Conservation (phyloP, 441 rosid genomes). For the Corymbia calophylla region DNA sequence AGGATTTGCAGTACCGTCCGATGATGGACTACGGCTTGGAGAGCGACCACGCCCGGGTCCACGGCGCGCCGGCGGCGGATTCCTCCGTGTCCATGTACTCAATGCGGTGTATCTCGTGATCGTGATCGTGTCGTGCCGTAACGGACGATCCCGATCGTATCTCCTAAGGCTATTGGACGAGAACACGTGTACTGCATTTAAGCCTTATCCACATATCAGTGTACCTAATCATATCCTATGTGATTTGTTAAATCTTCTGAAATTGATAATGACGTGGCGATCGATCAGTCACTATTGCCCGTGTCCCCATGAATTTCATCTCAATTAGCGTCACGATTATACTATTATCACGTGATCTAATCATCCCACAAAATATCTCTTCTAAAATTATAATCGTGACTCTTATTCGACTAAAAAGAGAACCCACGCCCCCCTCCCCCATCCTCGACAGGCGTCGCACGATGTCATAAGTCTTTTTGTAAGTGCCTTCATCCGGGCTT, state of each 20-base stretch:
- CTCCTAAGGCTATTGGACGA: not conserved
- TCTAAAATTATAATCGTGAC: not conserved
- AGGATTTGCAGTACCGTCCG: constrained; percentile 63
- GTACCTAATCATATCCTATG: not conserved
- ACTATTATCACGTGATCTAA: not conserved
- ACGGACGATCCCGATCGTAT: not conserved
- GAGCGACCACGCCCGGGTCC: constrained; percentile 62
- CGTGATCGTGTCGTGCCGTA: too few relatives aligned
- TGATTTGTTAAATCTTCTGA: not conserved
- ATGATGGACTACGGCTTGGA: constrained; percentile 78
- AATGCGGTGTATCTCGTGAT: constrained; percentile 57
- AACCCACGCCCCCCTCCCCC: not conserved
- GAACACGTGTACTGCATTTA: not conserved
- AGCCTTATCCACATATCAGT: not conserved
- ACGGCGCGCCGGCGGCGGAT: constrained; percentile 29
- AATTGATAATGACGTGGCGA: not conserved
- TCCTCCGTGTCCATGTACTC: constrained; percentile 51
- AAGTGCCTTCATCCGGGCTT: not conserved
- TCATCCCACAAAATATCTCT: not conserved
- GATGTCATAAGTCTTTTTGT: not conserved
- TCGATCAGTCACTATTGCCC: not conserved
- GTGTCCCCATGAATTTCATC: not conserved
- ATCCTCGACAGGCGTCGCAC: not conserved
- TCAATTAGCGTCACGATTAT: not conserved
- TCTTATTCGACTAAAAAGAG: not conserved